Evolutionary conservation across 108 stramenopile species (phyloP).

Genomic region (Nitzschia sp.): DNA sequence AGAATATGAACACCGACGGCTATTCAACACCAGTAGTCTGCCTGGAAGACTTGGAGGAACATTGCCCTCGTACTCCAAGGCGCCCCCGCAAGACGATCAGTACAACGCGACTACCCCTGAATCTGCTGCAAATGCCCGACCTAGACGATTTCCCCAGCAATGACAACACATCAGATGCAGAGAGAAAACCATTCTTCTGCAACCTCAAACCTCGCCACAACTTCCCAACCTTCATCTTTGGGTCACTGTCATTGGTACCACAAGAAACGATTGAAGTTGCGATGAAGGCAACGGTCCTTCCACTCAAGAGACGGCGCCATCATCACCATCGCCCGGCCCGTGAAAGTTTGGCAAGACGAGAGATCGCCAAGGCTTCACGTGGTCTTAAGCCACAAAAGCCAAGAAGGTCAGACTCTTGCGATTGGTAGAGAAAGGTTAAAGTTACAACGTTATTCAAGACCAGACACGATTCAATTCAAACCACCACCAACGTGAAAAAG

Average conservation of each 20-base stretch:
- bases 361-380: neutral
- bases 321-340: neutral
- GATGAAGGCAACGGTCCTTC: neutral
- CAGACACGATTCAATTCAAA: no score
- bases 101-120: neutral
- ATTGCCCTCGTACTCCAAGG: neutral
- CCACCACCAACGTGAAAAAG: neutral
- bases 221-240: neutral
- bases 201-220: neutral
- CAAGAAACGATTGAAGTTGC: neutral
- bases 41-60: neutral
- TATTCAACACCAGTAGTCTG: conserved; percentile 1
- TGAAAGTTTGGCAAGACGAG: neutral
- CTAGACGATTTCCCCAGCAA: neutral
- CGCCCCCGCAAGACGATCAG: neutral
- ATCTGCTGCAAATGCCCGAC: neutral
- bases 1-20: conserved; percentile 7
- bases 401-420: conserved; percentile 2
- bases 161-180: neutral
- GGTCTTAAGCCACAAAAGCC: neutral
- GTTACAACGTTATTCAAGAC: no score
- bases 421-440: neutral
- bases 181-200: neutral
- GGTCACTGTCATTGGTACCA: neutral
- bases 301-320: neutral